Evolutionary conservation across 495 filamentous ascomycete species (phyloP), one percentile per base, ranked within the genome.

Genomic region (Bryoglossum gracile): DNA sequence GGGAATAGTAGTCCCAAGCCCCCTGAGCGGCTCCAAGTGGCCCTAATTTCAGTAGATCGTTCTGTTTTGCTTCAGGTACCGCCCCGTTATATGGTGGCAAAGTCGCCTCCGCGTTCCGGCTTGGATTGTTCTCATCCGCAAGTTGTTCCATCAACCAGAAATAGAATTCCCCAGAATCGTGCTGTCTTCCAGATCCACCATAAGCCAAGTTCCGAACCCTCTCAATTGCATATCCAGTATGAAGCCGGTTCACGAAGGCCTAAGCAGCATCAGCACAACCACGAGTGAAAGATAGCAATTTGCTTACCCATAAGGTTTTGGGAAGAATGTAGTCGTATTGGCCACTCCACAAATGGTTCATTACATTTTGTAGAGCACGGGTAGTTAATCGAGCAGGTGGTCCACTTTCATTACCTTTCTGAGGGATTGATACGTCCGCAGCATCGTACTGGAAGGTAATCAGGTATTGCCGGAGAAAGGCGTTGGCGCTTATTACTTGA

Each of bases 81-180:
- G n/a, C n/a, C n/a, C n/a, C n/a, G n/a, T n/a, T n/a, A n/a, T n/a
- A n/a, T n/a, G n/a, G n/a, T n/a, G n/a, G n/a, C n/a, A n/a, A n/a
- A n/a, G n/a, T n/a, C n/a, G n/a, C n/a, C n/a, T n/a, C n/a, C n/a
- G n/a, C n/a, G 32, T 73, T 68, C 38, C 78, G 69, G 70, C 77
- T 74, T 28, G 74, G 64, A 54, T 91, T 91, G 21, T 87, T 68
- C 58, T 91, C 86, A 61, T 91, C 85, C 43, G 86, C 83, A 6
- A 91, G 63, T 37, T 72, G 74, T 55, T 85, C 82, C 11, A 89
- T 66, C 3, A 87, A 59, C 59, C 84, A 87, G 54, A 79, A 79
- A 52, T 87, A 79, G 48, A 87, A 89, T 54, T 89, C 86, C 57
- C 83, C 82, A 9, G 85, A 79, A 61, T 91, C 86, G 64, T 91